These are phyloP conservation scores for Camelina laxa DNA, from an alignment of 345 rosid species.

Conservation along the genomic window DNA sequence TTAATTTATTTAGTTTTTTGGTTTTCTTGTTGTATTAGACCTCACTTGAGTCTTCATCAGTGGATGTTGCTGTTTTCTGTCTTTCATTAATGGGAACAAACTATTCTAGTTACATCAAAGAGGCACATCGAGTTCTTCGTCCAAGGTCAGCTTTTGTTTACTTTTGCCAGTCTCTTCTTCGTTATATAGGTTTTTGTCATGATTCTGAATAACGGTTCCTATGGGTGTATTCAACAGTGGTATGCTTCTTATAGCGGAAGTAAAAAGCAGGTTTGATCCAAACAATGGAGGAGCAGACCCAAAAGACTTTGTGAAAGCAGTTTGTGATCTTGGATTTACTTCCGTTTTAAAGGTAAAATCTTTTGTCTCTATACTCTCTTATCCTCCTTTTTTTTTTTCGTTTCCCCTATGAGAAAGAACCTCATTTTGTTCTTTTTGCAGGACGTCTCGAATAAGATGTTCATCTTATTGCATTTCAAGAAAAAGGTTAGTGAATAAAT, in stretches of 20 bases:
- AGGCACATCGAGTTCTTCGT: conserved; percentile 89
- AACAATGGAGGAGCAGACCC: conserved; percentile 90
- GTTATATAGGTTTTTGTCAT: neutral
- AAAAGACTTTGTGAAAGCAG: conserved; percentile 66
- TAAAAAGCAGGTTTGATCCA: conserved; percentile 95
- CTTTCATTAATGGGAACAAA: conserved; percentile 96
- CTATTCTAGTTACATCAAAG: conserved; percentile 72
- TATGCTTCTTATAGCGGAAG: conserved; percentile 96
- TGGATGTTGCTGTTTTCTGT: conserved; percentile 88
- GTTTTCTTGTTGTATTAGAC: conserved; percentile 64
- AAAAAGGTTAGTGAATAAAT: conserved; percentile 62
- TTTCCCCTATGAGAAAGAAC: conserved; percentile 20
- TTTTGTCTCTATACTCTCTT: neutral
- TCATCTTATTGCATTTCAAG: conserved; percentile 70
- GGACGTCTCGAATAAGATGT: conserved; percentile 95
- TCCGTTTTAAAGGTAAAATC: conserved; percentile 55
- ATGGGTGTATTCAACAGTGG: conserved; percentile 55
- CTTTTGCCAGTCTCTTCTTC: neutral
- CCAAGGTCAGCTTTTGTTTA: conserved; percentile 58
- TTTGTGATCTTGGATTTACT: conserved; percentile 77
- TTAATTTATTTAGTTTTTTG: too few species aligned
- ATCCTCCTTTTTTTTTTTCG: neutral
- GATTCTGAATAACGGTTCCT: neutral
- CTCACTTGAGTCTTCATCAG: conserved; percentile 67
- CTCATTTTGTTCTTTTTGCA: conserved; percentile 39